phyloP scores from a whole-genome alignment of 352 stramenopile species.

The Globisporangium apiculatum region DNA sequence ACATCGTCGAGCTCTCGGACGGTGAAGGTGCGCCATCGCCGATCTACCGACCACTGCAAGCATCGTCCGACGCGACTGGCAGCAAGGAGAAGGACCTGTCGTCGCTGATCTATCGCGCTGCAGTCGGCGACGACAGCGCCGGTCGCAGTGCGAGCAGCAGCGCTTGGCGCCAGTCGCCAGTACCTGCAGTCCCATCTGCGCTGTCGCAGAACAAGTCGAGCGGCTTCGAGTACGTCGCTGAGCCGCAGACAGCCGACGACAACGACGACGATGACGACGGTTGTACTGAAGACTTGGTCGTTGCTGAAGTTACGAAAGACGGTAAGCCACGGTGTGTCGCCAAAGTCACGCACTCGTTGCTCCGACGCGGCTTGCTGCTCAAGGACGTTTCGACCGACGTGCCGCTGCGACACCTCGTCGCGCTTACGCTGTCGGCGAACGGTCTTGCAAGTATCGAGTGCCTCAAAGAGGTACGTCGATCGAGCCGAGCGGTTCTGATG shows the following conservation, averaged over 20 bases:
- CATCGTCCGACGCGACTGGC: background rate
- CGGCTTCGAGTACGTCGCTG: background rate
- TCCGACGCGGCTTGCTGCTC: slow-evolving; percentile 34
- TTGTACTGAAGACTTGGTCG: slow-evolving; percentile 21
- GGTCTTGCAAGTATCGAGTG: slow-evolving; percentile 34
- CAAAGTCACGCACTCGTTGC: slow-evolving; percentile 42
- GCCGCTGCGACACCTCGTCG: slow-evolving; percentile 53
- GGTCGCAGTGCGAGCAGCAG: too few relatives aligned
- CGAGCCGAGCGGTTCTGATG: too few relatives aligned
- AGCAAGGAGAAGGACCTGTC: slow-evolving; percentile 21
- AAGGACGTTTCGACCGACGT: slow-evolving; percentile 45
- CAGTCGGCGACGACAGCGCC: background rate
- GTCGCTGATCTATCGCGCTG: slow-evolving; percentile 20
- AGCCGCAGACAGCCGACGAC: slow-evolving; percentile 15
- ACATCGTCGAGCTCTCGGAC: slow-evolving; percentile 15
- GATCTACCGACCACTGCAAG: background rate
- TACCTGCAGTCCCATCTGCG: background rate
- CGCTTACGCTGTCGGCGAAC: slow-evolving; percentile 55
- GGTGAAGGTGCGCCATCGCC: slow-evolving; percentile 10
- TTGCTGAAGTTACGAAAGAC: slow-evolving; percentile 49
- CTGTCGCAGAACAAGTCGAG: background rate
- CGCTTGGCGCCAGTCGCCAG: background rate
- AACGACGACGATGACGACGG: slow-evolving; percentile 33
- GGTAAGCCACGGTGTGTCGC: slow-evolving; percentile 41
- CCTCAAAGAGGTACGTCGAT: slow-evolving; percentile 42